Percentiles rank a stretch among this genome's conserved stretches.
Conservation (phyloP, 805 yeast species). For the Teunomyces atbi region DNA sequence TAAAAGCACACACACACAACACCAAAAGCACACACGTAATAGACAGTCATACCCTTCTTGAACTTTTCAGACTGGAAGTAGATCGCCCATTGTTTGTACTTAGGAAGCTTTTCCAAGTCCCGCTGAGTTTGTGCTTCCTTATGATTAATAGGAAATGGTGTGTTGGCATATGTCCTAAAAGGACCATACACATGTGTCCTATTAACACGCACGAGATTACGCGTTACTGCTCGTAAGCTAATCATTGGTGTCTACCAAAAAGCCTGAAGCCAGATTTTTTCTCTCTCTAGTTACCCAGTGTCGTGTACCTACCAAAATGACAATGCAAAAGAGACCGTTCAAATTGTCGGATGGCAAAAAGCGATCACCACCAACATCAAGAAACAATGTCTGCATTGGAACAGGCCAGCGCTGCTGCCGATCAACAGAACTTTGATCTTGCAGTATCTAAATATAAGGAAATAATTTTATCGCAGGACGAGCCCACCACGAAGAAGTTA, state of each 20-base stretch:
- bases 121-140: constrained; percentile 27
- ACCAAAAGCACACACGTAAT: constrained; percentile 58
- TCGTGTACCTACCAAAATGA: neutral
- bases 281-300: too few species aligned
- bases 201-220: neutral
- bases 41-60: constrained; percentile 58
- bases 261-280: too few species aligned
- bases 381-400: constrained; percentile 36
- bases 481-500: constrained; percentile 23
- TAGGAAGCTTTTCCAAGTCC: constrained; percentile 29
- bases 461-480: constrained; percentile 34
- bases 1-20: constrained; percentile 58
- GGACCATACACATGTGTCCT: neutral
- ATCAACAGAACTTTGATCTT: constrained; percentile 44
- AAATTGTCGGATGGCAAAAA: constrained; percentile 9
- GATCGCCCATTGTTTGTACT: constrained; percentile 39
- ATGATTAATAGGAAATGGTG: constrained; percentile 38
- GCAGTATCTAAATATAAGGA: constrained; percentile 64
- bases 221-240: neutral
- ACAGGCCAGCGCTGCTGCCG: constrained; percentile 60
- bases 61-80: constrained; percentile 53
- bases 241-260: neutral
- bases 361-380: constrained; percentile 1
- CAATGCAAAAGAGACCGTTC: neutral
- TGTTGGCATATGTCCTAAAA: constrained; percentile 13